Evolutionary conservation across 257 asterid genomes (phyloP), one percentile per base, ranked within the genome.

Genomic region (Pogostemon cablin): DNA sequence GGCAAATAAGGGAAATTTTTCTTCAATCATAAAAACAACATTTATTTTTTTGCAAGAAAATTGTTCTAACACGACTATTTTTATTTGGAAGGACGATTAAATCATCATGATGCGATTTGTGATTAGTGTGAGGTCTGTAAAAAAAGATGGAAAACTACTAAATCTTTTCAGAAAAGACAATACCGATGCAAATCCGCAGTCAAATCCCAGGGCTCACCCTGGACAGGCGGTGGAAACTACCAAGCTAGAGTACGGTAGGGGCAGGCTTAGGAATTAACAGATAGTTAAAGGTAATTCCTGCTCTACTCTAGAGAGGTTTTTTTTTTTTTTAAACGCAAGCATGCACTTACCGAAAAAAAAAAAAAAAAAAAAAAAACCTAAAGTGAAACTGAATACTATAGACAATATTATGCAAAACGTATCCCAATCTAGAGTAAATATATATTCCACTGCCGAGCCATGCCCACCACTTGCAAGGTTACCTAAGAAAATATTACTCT

Each of bases 81-180:
- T 25, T 25, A 25, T 25, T 25, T 25, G 32, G 32, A 25, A 25
- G 32, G 32, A 25, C 32, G 59, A 63, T 34, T 44, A 47, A 71
- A 64, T 32, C 35, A 69, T 48, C 69, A 64, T 64, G 46, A 65
- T 47, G 42, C 39, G 65, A 64, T 57, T 17, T 46, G 38, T 41
- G 20, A 48, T 47, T 76, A 72, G 72, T 39, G 68, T 61, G 71
- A 50, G 62, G 37, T 15, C 32, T 48, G 69, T 49, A 56, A 3
- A 58, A 12, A 65, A 53, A 57, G 48, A 58, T 49, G 42, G 64
- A 48, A 56, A 41, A 54, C 52, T 9, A 32, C 39, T 17, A 57
- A 42, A 53, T 54, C 53, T 10, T 47, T 50, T 52, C 68, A n/a
- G 41, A 58, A 54, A 65, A 44, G 38, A 42, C 3, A 69, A 46